Percentiles rank a stretch among this genome's conserved stretches.
Evolutionary conservation across 1,284 basidiomycete genomes (phyloP).

Genomic region (Sporisorium graminicola): DNA sequence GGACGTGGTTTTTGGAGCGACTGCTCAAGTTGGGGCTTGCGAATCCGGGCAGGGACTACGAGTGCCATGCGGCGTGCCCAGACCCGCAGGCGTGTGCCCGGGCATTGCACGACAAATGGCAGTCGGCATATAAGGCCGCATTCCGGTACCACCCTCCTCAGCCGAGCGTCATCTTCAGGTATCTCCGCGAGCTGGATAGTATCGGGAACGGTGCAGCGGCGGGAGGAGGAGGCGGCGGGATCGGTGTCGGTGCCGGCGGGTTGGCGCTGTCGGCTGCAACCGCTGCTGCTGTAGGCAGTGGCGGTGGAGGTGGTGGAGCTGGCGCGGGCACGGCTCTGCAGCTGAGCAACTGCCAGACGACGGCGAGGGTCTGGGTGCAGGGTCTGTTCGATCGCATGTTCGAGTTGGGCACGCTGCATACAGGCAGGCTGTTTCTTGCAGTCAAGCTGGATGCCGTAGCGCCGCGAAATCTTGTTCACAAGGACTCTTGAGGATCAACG

Average conservation of each 20-base stretch:
- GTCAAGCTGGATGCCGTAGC: slow-evolving; percentile 37
- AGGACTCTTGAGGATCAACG: background rate
- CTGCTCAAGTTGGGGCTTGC: slow-evolving; percentile 89
- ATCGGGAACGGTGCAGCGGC: background rate
- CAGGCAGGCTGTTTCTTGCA: slow-evolving; percentile 35
- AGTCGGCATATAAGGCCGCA: slow-evolving; percentile 84
- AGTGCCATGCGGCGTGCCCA: slow-evolving; percentile 79
- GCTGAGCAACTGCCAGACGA: slow-evolving; percentile 40
- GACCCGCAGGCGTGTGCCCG: slow-evolving; percentile 83
- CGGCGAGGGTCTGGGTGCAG: slow-evolving; percentile 47
- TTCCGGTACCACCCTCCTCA: slow-evolving; percentile 86
- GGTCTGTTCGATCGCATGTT: slow-evolving; percentile 59
- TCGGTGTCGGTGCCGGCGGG: background rate
- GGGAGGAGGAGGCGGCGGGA: background rate
- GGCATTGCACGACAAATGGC: slow-evolving; percentile 93
- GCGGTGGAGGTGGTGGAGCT: background rate
- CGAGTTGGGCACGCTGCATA: slow-evolving; percentile 28
- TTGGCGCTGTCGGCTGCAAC: background rate
- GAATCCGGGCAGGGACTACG: slow-evolving; percentile 87
- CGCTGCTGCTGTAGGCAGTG: background rate
- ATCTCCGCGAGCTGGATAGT: slow-evolving; percentile 52
- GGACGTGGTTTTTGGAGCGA: slow-evolving; percentile 76
- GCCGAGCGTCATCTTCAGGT: slow-evolving; percentile 71
- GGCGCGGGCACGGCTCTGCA: slow-evolving; percentile 1
- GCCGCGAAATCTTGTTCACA: background rate